These are phyloP conservation scores for Trichosporon inkin DNA, from an alignment of 1,284 basidiomycete genomes.

Conservation along the genomic window DNA sequence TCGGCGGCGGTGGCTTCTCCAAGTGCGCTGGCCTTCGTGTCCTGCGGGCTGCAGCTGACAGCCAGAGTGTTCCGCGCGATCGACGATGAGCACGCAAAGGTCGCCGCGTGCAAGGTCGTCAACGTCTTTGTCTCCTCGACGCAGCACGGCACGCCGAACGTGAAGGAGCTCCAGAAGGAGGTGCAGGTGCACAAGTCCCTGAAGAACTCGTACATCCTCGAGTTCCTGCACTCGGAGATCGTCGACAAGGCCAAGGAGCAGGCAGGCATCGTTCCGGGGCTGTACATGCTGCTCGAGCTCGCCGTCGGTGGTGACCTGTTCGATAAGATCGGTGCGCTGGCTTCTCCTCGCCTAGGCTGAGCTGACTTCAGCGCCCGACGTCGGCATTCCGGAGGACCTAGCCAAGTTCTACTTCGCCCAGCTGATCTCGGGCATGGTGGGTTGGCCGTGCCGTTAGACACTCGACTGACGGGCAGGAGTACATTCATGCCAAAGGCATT, in stretches of 20 bases:
- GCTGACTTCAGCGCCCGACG: slow-evolving; percentile 63
- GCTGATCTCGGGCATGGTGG: slow-evolving; percentile 66
- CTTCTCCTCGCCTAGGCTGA: not conserved
- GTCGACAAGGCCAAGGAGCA: slow-evolving; percentile 63
- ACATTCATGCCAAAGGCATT: slow-evolving; percentile 84
- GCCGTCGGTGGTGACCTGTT: slow-evolving; percentile 94
- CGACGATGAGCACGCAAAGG: slow-evolving; percentile 57
- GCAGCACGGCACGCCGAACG: slow-evolving; percentile 41
- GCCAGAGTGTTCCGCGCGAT: slow-evolving; percentile 75
- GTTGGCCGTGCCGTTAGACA: slow-evolving; percentile 20
- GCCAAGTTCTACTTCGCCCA: slow-evolving; percentile 91
- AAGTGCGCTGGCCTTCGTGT: slow-evolving; percentile 55
- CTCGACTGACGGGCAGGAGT: slow-evolving; percentile 55
- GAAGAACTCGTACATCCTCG: slow-evolving; percentile 76
- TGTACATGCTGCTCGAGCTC: slow-evolving; percentile 90
- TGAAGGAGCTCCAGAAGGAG: slow-evolving; percentile 85
- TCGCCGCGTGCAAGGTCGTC: slow-evolving; percentile 84
- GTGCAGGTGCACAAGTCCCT: slow-evolving; percentile 83
- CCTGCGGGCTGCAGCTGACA: not conserved
- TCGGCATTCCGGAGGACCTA: slow-evolving; percentile 80
- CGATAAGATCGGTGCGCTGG: slow-evolving; percentile 82
- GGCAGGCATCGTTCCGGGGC: slow-evolving; percentile 59
- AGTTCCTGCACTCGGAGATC: slow-evolving; percentile 72
- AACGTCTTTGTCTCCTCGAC: slow-evolving; percentile 51
- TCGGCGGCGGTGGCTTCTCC: slow-evolving; percentile 81